Evolutionary conservation across 306 rosid genomes (phyloP).

Genomic region (Elaeagnus macrophylla): DNA sequence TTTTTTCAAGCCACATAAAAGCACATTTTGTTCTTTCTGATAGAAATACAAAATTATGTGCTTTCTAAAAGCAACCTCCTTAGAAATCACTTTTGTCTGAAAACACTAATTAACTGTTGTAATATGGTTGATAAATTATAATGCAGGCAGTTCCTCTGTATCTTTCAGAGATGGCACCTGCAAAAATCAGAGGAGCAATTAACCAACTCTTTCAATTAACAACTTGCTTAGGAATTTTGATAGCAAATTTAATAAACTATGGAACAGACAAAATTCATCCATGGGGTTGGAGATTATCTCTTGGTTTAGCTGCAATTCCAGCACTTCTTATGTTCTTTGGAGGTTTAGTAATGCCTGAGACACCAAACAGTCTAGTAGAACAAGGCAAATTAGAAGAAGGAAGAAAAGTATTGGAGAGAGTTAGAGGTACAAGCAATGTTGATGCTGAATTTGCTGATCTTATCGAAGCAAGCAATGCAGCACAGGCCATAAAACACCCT

Average conservation of each 20-base stretch:
- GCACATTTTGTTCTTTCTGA: too few relatives aligned
- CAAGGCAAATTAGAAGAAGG: slow-evolving; percentile 63
- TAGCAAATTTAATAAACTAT: slow-evolving; percentile 59
- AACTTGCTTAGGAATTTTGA: slow-evolving; percentile 57
- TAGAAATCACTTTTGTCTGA: too few relatives aligned
- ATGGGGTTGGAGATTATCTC: slow-evolving; percentile 86
- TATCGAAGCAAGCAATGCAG: slow-evolving; percentile 70
- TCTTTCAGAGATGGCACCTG: slow-evolving; percentile 89
- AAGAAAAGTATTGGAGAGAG: slow-evolving; percentile 57
- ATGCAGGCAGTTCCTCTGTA: slow-evolving; percentile 80
- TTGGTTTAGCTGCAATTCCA: slow-evolving; percentile 75
- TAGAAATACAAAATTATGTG: too few relatives aligned
- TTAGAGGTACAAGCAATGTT: slow-evolving; percentile 76
- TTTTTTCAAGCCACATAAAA: too few relatives aligned
- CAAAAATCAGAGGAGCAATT: slow-evolving; percentile 71
- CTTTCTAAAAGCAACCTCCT: too few relatives aligned
- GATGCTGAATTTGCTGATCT: slow-evolving; percentile 84
- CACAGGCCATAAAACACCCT: slow-evolving; percentile 49
- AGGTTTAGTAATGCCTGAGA: slow-evolving; percentile 72
- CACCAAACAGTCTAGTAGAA: slow-evolving; percentile 88
- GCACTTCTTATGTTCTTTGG: slow-evolving; percentile 72
- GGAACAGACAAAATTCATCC: slow-evolving; percentile 59
- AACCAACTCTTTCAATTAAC: slow-evolving; percentile 93
- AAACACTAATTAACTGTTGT: too few relatives aligned
- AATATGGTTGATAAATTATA: too few relatives aligned